Evolutionary conservation across 1,284 basidiomycete species (phyloP).

Genomic region (Ustilago sp.): DNA sequence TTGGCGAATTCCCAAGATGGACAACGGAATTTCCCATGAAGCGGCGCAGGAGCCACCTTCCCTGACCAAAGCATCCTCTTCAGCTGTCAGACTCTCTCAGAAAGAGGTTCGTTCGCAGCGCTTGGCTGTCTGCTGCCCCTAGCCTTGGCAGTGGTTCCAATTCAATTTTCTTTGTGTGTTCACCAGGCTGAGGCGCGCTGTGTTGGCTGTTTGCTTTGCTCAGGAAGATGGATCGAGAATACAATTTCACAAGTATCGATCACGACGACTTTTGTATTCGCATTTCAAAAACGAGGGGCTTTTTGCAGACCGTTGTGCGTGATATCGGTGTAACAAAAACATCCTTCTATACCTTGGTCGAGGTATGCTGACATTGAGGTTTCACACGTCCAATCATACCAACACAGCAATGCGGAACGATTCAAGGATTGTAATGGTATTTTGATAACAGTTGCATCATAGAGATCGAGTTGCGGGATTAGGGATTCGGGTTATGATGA

Average conservation of each 20-base stretch:
- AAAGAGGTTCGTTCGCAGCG: slow-evolving; percentile 4
- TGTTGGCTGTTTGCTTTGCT: not conserved
- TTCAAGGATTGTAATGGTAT: not conserved
- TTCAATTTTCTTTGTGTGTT: not conserved
- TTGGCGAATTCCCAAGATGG: slow-evolving; percentile 19
- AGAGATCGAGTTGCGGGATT: too few species aligned
- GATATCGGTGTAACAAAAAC: slow-evolving; percentile 8
- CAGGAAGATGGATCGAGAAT: slow-evolving; percentile 30
- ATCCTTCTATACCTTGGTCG: too few species aligned
- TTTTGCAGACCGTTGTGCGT: not conserved
- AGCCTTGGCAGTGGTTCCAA: not conserved
- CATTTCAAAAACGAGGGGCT: slow-evolving; percentile 2
- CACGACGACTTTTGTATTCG: slow-evolving; percentile 22
- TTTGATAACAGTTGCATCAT: not conserved
- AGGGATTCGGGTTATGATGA: too few species aligned
- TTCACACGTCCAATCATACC: not conserved
- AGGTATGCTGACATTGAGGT: not conserved
- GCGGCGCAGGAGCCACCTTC: slow-evolving; percentile 35
- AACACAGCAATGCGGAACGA: not conserved
- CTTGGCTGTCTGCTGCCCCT: slow-evolving; percentile 30
- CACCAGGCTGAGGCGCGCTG: not conserved
- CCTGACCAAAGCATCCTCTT: slow-evolving; percentile 12
- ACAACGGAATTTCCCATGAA: slow-evolving; percentile 3
- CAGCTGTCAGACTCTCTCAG: not conserved
- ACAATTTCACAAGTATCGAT: slow-evolving; percentile 26